Percentiles rank a stretch among this genome's conserved stretches.
These are phyloP conservation scores for Prunus mume DNA, from an alignment of 306 rosid genomes.

Conservation along the genomic window DNA sequence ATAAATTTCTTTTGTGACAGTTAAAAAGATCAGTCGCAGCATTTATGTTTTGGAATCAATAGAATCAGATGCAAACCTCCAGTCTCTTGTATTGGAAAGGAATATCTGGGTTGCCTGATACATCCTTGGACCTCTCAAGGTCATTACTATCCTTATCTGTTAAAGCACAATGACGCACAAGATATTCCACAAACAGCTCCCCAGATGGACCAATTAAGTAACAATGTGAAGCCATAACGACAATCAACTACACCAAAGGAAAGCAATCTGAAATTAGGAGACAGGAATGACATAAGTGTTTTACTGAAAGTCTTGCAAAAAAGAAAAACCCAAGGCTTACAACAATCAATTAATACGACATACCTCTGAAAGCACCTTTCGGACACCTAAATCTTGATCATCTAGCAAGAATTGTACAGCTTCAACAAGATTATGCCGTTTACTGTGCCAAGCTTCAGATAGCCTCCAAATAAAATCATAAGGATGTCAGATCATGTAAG, in stretches of 20 bases:
- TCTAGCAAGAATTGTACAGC: slow-evolving; percentile 78
- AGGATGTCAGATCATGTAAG: slow-evolving; percentile 24
- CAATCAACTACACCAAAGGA: slow-evolving; percentile 66
- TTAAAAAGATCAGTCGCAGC: neutral
- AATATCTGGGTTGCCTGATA: slow-evolving; percentile 32
- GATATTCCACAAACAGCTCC: slow-evolving; percentile 85
- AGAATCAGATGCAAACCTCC: slow-evolving; percentile 54
- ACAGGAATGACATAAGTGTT: slow-evolving; percentile 9
- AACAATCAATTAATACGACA: slow-evolving; percentile 14
- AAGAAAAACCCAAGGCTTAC: slow-evolving; percentile 5
- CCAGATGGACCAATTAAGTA: slow-evolving; percentile 93
- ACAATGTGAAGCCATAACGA: slow-evolving; percentile 97
- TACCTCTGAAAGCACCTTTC: slow-evolving; percentile 87
- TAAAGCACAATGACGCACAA: slow-evolving; percentile 80
- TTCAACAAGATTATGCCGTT: slow-evolving; percentile 72
- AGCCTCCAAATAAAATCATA: slow-evolving; percentile 50
- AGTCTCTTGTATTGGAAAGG: slow-evolving; percentile 53
- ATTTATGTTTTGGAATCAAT: slow-evolving; percentile 7
- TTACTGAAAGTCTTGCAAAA: slow-evolving; percentile 2
- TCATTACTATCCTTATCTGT: slow-evolving; percentile 49
- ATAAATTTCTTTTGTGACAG: slow-evolving; percentile 2
- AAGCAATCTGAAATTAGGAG: slow-evolving; percentile 5
- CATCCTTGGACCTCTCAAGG: slow-evolving; percentile 46
- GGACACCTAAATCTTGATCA: slow-evolving; percentile 71
- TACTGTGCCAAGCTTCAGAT: slow-evolving; percentile 88